A percentile compares a stretch with the other conserved stretches of the same genome.
Evolutionary conservation across 176 grass and related monocot species (phyloP).

Genomic region (Oropetium thomaeum): DNA sequence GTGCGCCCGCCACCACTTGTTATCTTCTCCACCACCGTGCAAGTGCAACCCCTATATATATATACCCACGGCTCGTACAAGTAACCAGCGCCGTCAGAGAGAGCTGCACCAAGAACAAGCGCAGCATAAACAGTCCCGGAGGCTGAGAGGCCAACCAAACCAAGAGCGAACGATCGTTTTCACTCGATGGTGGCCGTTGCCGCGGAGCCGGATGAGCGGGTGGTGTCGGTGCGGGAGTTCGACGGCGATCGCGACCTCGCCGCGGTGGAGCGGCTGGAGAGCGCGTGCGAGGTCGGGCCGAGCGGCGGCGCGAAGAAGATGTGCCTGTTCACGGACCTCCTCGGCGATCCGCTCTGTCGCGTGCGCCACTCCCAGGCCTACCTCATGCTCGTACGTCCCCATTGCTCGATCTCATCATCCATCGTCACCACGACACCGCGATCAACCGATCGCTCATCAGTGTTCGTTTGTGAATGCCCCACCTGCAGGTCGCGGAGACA

Average conservation of each 20-base stretch:
- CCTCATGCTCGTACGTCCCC: slow-evolving; percentile 66
- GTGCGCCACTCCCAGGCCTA: slow-evolving; percentile 66
- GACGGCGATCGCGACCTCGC: slow-evolving; percentile 22
- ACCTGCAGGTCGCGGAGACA: slow-evolving; percentile 52
- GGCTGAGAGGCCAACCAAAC: background rate
- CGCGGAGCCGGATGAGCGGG: background rate
- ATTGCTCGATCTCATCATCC: too few relatives aligned
- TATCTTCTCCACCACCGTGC: too few relatives aligned
- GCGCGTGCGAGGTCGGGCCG: slow-evolving; percentile 62
- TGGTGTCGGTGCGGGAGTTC: slow-evolving; percentile 45
- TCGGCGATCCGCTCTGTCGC: slow-evolving; percentile 78
- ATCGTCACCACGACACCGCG: too few relatives aligned
- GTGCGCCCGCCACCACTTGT: too few relatives aligned
- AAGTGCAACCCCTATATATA: too few relatives aligned
- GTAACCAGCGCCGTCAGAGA: too few relatives aligned
- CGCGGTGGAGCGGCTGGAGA: slow-evolving; percentile 50
- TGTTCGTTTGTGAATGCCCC: slow-evolving; percentile 7
- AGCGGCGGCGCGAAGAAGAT: slow-evolving; percentile 38
- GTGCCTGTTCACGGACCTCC: slow-evolving; percentile 77
- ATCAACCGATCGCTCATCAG: too few relatives aligned
- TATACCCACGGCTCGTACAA: too few relatives aligned
- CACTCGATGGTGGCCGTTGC: slow-evolving; percentile 6
- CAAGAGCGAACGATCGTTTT: background rate
- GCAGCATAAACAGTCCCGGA: too few relatives aligned
- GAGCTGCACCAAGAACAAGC: too few relatives aligned